These are phyloP conservation scores for Lycium barbarum DNA, from an alignment of 257 asterid species.

Conservation along the genomic window DNA sequence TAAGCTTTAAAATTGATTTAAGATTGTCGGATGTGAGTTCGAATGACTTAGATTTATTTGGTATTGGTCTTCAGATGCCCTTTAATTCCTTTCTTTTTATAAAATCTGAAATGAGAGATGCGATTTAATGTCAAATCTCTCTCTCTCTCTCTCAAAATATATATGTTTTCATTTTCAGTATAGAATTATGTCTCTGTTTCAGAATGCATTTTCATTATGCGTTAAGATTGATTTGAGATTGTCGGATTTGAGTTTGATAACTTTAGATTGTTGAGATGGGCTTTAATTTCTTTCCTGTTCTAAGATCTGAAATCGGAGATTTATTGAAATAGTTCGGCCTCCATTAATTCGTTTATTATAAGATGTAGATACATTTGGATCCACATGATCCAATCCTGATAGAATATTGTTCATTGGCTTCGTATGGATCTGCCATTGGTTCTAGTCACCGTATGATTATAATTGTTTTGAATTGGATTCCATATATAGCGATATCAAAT, in stretches of 20 bases:
- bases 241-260: no score
- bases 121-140: no score
- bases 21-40: not conserved
- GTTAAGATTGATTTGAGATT: no score
- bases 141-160: no score
- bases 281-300: not conserved
- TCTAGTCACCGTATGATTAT: not conserved
- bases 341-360: not conserved
- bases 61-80: not conserved
- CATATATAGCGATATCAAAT: not conserved
- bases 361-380: conserved; percentile 11
- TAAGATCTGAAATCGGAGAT: not conserved
- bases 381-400: not conserved
- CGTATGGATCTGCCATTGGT: not conserved
- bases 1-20: not conserved
- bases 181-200: no score
- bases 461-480: not conserved
- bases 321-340: not conserved
- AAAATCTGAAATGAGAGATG: conserved; percentile 9
- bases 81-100: not conserved
- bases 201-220: no score
- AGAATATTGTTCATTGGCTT: not conserved
- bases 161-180: no score
- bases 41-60: not conserved
- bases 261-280: no score